Evolutionary conservation across 2,329 filamentous ascomycete species (phyloP), one percentile per base, ranked within the genome.

Genomic region (Phaeophleospora eucalypticola): DNA sequence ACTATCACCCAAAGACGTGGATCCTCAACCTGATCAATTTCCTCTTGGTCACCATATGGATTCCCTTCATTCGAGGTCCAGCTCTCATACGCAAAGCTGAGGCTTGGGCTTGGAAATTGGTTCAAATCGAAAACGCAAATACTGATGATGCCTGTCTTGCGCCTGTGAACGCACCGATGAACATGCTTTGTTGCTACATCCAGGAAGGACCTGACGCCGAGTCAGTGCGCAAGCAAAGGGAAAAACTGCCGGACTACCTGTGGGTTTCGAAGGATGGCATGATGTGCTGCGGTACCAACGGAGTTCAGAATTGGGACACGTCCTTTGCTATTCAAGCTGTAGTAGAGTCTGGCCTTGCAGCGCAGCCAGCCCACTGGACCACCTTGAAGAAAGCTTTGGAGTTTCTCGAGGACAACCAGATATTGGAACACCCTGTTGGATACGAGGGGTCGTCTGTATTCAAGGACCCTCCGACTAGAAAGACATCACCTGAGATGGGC

Each of bases 291-390:
- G 93, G 93, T 32, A 98, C 93, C 7, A 97, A 98, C 58, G 93
- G 93, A n/a, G 90, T 97, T 1, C 93, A 98, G 68, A 86, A 83
- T 54, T 98, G 93, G 93, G 93, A 98, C 64, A 98, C 93, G 0
- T 80, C 89, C 0, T 97, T 97, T 63, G 72, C 85, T 15, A 88
- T 96, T 27, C 89, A 95, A 66, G 84, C 87, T 1, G 80, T 87
- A 4, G 79, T 88, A 43, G 87, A 88, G 40, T 83, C 87, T 4
- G 89, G 87, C 0, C 78, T 96, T 19, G 83, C 86, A n/a, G 72
- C 83, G 21, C 82, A 94, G 39, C 75, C 82, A 10, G 82, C 84
- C 58, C 96, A 87, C 82, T 80, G 78, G 33, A 83, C 86, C 0
- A 94, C 96, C 86, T 77, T 98, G 20, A 77, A 76, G 6, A 89